Conservation (phyloP, 164 flowering plant genomes). For the Stephania japonica region DNA sequence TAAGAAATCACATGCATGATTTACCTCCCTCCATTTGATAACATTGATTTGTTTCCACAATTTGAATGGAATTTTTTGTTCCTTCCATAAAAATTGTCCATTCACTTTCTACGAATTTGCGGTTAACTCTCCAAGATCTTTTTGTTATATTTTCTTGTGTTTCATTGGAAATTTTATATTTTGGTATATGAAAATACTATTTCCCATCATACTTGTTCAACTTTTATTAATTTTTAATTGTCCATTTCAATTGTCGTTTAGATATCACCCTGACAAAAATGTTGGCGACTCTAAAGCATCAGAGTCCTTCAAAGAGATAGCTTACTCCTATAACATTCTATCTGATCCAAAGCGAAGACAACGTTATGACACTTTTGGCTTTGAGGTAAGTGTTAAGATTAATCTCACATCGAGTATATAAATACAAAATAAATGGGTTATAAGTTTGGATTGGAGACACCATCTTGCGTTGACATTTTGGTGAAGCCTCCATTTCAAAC, state of each 20-base stretch:
- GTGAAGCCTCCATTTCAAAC: no score
- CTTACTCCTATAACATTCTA: slow-evolving; percentile 22
- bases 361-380: slow-evolving; percentile 21
- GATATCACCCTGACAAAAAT: slow-evolving; percentile 24
- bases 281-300: slow-evolving; percentile 16
- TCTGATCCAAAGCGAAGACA: slow-evolving; percentile 18
- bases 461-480: no score
- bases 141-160: neutral
- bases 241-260: slow-evolving; percentile 3
- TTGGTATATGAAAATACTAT: neutral
- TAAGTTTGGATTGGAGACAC: no score
- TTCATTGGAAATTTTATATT: neutral
- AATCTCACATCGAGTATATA: no score
- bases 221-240: neutral
- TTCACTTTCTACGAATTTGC: neutral
- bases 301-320: slow-evolving; percentile 21
- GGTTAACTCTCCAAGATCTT: neutral
- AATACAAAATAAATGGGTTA: no score
- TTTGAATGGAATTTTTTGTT: neutral
- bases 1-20: neutral
- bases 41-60: neutral
- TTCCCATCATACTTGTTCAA: neutral
- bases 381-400: slow-evolving; percentile 24
- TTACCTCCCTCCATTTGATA: neutral
- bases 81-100: neutral